Percentiles rank a stretch among this genome's conserved stretches.
phyloP scores from a whole-genome alignment of 2,329 filamentous ascomycete species.

The Claviceps arundinis region DNA sequence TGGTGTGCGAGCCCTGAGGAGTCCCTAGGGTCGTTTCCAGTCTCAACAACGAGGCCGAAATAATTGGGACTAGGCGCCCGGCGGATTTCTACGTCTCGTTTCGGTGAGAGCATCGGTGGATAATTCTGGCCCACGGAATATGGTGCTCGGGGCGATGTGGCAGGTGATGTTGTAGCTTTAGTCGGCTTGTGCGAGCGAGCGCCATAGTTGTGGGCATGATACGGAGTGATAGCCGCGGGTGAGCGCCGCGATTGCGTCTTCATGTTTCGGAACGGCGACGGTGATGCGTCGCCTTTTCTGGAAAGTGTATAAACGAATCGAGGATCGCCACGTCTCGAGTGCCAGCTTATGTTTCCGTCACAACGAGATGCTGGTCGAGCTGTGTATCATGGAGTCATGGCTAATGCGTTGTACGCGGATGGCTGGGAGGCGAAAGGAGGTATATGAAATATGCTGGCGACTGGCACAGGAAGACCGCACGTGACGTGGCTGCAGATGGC shows the following conservation, averaged over 20 bases:
- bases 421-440: not conserved
- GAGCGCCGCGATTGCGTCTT: constrained; percentile 29
- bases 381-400: constrained; percentile 4
- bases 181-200: constrained; percentile 24
- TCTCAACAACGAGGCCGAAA: constrained; percentile 62
- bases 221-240: constrained; percentile 19
- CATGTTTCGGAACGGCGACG: constrained; percentile 27
- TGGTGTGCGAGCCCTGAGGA: constrained; percentile 50
- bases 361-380: not conserved
- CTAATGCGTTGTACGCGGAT: not conserved
- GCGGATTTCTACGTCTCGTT: constrained; percentile 18
- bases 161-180: constrained; percentile 38
- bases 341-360: not conserved
- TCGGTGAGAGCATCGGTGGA: constrained; percentile 37
- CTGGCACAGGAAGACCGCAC: not conserved
- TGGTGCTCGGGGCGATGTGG: constrained; percentile 36
- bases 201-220: constrained; percentile 27
- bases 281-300: constrained; percentile 20
- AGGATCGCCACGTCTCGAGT: not conserved
- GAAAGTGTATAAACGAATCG: constrained; percentile 5
- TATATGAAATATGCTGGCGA: not conserved
- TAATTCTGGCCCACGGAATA: constrained; percentile 42
- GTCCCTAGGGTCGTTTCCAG: constrained; percentile 45
- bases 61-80: constrained; percentile 66
- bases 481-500: not conserved